Evolutionary conservation across 2,329 filamentous ascomycete genomes (phyloP).

Genomic region (Dactylellina haptotyla): DNA sequence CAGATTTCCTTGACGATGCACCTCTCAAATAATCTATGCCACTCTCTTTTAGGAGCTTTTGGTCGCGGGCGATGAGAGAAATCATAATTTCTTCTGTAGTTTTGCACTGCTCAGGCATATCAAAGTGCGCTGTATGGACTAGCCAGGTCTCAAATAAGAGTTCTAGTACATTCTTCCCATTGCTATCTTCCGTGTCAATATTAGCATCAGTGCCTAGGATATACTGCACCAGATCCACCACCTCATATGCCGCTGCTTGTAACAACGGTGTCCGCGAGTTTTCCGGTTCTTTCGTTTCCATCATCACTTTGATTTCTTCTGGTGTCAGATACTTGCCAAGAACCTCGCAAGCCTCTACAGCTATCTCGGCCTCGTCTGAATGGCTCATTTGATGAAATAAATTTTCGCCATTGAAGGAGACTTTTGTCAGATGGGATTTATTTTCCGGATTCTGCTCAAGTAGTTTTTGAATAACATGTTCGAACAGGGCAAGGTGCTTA

Average conservation of each 20-base stretch:
- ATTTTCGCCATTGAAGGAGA: constrained; percentile 25
- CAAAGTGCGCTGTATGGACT: constrained; percentile 1
- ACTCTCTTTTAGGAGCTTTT: constrained; percentile 24
- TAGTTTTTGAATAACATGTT: constrained; percentile 12
- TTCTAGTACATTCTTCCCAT: constrained; percentile 7
- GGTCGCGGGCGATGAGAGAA: constrained; percentile 6
- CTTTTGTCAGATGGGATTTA: constrained; percentile 13
- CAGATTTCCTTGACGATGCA: constrained; percentile 10
- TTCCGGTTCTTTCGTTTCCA: constrained; percentile 16
- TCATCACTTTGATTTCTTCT: constrained; percentile 23
- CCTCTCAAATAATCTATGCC: constrained; percentile 19
- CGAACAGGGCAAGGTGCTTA: constrained; percentile 12
- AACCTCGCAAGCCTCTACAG: background rate
- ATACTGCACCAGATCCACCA: constrained; percentile 14
- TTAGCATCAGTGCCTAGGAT: constrained; percentile 17
- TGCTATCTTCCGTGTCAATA: constrained; percentile 14
- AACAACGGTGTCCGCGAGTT: constrained; percentile 17
- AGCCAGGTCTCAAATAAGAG: constrained; percentile 32
- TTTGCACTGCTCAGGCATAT: background rate
- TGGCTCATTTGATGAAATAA: constrained; percentile 18
- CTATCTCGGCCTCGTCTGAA: background rate
- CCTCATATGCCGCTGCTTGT: constrained; percentile 18
- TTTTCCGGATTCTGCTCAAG: background rate
- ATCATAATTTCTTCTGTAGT: constrained; percentile 22
- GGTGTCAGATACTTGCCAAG: constrained; percentile 21